Evolutionary conservation across 169 alveolate genomes (phyloP), one percentile per base, ranked within the genome.

Genomic region (Babesia ovis): DNA sequence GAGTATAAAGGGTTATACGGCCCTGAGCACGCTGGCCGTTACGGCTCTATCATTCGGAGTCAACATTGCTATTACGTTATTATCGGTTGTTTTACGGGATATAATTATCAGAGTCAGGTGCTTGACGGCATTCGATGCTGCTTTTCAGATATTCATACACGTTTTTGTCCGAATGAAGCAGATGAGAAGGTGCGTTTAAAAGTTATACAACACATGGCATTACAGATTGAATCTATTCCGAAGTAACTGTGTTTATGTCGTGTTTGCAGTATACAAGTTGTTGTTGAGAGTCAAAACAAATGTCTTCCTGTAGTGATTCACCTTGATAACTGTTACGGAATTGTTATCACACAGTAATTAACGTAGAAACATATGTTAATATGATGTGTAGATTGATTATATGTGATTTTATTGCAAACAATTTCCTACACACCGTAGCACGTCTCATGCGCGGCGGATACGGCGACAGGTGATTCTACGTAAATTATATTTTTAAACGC

Each of bases 121-220:
- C 51, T 16, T 57, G 18, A 5, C 32, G n/a, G 50, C 67, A 22
- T 6, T 57, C 35, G 70, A 60, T 29, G 27, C 56, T 5, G 45
- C 25, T 18, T 22, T 39, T 5, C 70, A 60, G 56, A 18, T 60
- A 14, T 60, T 60, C 22, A 32, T 60, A 27, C 50, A 22, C 56
- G 8, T 60, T 14, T 60, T 60, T 55, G 27, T 60, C 37, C 27
- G 70, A 22, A 60, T 42, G 70, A 60, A 41, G 3, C 70, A 60
- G 42, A 42, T 60, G 56, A 39, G 70, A 11, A 39, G 70, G 70
- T 60, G n/a, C 23, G 70, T 34, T 23, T 2, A 29, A 12, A 23
- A 3, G 1, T 1, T 8, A 16, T 8, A 22, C 16, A 25, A 20
- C 16, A 22, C 56, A 60, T 1, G 9, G 6, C 39, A 12, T 22